Conservation (phyloP, 495 filamentous ascomycete genomes). For the Xylaria intraflava region DNA sequence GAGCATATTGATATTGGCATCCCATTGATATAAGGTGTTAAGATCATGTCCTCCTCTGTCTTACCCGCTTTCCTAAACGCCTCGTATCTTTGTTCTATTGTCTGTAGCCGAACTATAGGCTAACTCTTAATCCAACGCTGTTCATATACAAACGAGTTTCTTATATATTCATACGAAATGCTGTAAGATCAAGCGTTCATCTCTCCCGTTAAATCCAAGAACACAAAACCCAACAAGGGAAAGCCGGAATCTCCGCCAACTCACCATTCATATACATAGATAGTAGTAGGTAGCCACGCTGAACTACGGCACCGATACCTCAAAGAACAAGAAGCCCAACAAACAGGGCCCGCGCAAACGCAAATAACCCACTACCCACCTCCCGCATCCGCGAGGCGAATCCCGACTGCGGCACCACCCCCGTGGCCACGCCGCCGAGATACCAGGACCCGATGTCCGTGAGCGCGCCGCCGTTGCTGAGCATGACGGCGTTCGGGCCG, state of each 20-base stretch:
- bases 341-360: background rate
- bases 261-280: too few species aligned
- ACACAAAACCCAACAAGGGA: conserved; percentile 2
- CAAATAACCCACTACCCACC: background rate
- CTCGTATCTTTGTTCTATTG: conserved; percentile 5
- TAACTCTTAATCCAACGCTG: background rate
- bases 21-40: background rate
- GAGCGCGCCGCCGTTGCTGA: conserved; percentile 52
- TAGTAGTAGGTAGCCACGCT: too few species aligned
- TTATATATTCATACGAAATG: background rate
- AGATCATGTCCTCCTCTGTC: background rate
- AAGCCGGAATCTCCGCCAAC: too few species aligned
- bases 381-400: background rate
- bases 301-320: background rate
- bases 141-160: background rate
- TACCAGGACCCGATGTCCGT: conserved; percentile 75
- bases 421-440: conserved; percentile 49
- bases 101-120: background rate
- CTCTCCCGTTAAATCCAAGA: background rate
- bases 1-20: too few species aligned
- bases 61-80: conserved; percentile 2
- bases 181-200: background rate
- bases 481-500: conserved; percentile 60
- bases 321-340: background rate
- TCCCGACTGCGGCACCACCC: conserved; percentile 28